Evolutionary conservation across 345 rosid species (phyloP).

Genomic region (Boechera divaricarpa): DNA sequence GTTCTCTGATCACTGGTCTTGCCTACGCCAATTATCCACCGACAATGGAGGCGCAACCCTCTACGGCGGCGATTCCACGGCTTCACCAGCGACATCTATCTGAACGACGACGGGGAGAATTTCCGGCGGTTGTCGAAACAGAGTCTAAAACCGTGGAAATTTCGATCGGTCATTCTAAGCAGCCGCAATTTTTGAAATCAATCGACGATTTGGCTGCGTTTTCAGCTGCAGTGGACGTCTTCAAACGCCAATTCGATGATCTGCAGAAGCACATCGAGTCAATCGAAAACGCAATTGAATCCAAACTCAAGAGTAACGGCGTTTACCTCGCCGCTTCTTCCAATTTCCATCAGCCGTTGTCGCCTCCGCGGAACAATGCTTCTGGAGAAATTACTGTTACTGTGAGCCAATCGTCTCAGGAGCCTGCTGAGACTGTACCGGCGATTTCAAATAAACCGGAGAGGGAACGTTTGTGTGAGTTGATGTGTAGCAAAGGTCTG

Average conservation of each 20-base stretch:
- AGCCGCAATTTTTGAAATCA: conserved; percentile 49
- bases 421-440: background rate
- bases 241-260: conserved; percentile 58
- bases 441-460: conserved; percentile 27
- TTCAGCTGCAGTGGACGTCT: conserved; percentile 50
- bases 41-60: background rate
- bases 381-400: conserved; percentile 8
- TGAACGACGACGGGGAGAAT: conserved; percentile 20
- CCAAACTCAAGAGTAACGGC: conserved; percentile 41
- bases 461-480: conserved; percentile 45
- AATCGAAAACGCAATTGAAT: conserved; percentile 52
- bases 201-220: conserved; percentile 47
- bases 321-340: conserved; percentile 2
- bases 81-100: conserved; percentile 1
- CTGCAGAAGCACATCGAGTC: conserved; percentile 58
- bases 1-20: conserved; percentile 9
- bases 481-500: conserved; percentile 59
- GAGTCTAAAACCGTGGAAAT: background rate
- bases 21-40: background rate
- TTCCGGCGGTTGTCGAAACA: background rate
- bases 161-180: conserved; percentile 20
- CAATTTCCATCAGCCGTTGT: background rate
- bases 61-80: conserved; percentile 3
- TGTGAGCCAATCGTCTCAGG: background rate
- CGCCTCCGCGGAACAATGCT: conserved; percentile 1